Evolutionary conservation across 2,329 filamentous ascomycete species (phyloP).

Genomic region (Neoascochyta sp.): DNA sequence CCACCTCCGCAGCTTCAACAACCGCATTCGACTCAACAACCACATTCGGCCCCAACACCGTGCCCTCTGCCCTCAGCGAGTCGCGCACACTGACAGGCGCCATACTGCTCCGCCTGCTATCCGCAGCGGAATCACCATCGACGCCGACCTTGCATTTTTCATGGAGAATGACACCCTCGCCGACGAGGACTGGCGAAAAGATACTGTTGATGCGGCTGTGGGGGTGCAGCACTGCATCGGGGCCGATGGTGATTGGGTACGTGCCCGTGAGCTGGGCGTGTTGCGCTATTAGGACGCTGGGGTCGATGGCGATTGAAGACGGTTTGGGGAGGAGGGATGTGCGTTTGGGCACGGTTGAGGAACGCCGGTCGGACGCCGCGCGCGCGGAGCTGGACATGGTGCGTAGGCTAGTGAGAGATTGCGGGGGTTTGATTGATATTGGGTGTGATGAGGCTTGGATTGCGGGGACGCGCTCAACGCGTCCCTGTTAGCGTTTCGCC

Average conservation of each 20-base stretch:
- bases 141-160: slow-evolving; percentile 55
- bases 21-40: slow-evolving; percentile 44
- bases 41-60: slow-evolving; percentile 42
- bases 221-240: slow-evolving; percentile 81
- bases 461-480: no score
- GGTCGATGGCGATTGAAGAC: slow-evolving; percentile 41
- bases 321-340: slow-evolving; percentile 40
- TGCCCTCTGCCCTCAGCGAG: slow-evolving; percentile 25
- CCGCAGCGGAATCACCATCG: slow-evolving; percentile 22
- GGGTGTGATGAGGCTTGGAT: no score
- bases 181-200: slow-evolving; percentile 43
- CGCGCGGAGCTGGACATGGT: no score
- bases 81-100: slow-evolving; percentile 11
- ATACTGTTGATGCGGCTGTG: slow-evolving; percentile 56
- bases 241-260: slow-evolving; percentile 72
- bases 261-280: slow-evolving; percentile 59
- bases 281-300: slow-evolving; percentile 47
- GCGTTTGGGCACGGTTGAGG: slow-evolving; percentile 34
- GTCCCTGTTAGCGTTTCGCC: no score
- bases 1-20: slow-evolving; percentile 38
- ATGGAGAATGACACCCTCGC: slow-evolving; percentile 65
- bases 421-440: no score
- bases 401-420: no score
- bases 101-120: slow-evolving; percentile 12
- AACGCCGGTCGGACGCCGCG: slow-evolving; percentile 24